Base-by-base conservation (phyloP, 108 stramenopile species). In the Fistulifera pelliculosa region DNA sequence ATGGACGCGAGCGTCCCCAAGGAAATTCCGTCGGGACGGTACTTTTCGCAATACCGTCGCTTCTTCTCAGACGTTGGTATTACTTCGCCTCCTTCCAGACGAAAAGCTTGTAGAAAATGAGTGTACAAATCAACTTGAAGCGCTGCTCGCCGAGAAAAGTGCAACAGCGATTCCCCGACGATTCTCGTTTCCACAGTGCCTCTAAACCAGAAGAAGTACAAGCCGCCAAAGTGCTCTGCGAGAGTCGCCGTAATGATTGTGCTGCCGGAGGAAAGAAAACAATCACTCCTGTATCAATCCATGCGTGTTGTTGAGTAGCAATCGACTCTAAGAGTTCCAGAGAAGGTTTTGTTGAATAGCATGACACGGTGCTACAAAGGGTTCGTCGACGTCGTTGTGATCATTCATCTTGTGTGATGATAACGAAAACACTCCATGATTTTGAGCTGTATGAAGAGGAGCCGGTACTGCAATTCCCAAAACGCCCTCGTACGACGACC, bases 401-500 rank as follows among this genome's bases (percentile, higher is more conserved):
- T 28, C 5, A 31, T 24, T 21, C 23, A 11, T 21, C 31, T 2
- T 1, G 19, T 14, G 35, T 44, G 10, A 7, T 4, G 45, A 47
- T 43, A 82, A 22, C 49, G 85, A 70, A 61, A 69, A 90, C n/a
- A 90, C 88, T 23, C 88, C 88, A 65, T 90, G 88, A 66, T 90
- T 90, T 42, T 70, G 74, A 7, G 88, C 88, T 0, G 73, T 81
- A 0, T 35, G 26, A 10, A 83, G 47, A 6, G 77, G 70, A 26
- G 88, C 79, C 24, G 88, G 88, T n/a, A 90, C 77, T 0, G 81
- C 77, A 42, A 90, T 54, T 24, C 83, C 88, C 16, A 90, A 13
- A 5, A 89, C 87, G 4, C 49, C 38, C 18, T 65, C 17, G 23
- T 24, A 54, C 25, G 23, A 22, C 7, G 8, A 15, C 27, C 1